Percentiles rank a stretch among this genome's conserved stretches.
Evolutionary conservation across 2,329 filamentous ascomycete species (phyloP).

Genomic region (Conoideocrella luteorostrata): DNA sequence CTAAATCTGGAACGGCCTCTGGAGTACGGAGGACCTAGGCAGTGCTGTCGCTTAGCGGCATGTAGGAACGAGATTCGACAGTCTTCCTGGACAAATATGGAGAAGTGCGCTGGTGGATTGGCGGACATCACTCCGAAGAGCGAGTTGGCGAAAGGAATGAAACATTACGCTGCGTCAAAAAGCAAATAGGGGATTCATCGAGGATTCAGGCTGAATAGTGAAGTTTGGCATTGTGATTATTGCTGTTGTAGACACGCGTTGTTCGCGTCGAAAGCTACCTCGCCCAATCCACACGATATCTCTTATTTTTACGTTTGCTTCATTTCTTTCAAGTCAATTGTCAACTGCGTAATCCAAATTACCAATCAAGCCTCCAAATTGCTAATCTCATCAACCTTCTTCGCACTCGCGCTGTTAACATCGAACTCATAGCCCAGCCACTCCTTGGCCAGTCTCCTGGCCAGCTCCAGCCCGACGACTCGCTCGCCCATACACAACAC

Average conservation of each 20-base stretch:
- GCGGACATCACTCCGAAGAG: neutral
- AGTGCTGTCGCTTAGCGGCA: too few species aligned
- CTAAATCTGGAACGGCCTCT: neutral
- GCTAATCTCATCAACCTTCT: constrained; percentile 38
- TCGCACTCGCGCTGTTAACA: constrained; percentile 39
- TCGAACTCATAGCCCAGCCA: constrained; percentile 85
- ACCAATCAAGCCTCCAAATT: constrained; percentile 26
- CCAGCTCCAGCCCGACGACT: constrained; percentile 75
- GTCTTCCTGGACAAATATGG: too few species aligned
- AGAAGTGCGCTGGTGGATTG: too few species aligned
- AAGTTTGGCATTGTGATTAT: neutral
- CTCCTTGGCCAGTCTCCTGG: constrained; percentile 68
- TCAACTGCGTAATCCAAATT: neutral
- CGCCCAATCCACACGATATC: neutral
- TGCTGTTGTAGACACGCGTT: neutral
- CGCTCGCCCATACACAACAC: constrained; percentile 82
- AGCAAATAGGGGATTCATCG: too few species aligned
- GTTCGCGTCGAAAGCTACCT: neutral
- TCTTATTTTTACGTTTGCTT: too few species aligned
- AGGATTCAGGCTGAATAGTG: neutral
- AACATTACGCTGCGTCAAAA: too few species aligned
- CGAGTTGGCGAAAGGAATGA: too few species aligned
- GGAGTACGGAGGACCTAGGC: neutral
- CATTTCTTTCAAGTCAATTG: too few species aligned
- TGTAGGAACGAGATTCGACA: too few species aligned